Base-by-base conservation (phyloP, 495 filamentous ascomycete species). In the Cryomyces antarcticus region DNA sequence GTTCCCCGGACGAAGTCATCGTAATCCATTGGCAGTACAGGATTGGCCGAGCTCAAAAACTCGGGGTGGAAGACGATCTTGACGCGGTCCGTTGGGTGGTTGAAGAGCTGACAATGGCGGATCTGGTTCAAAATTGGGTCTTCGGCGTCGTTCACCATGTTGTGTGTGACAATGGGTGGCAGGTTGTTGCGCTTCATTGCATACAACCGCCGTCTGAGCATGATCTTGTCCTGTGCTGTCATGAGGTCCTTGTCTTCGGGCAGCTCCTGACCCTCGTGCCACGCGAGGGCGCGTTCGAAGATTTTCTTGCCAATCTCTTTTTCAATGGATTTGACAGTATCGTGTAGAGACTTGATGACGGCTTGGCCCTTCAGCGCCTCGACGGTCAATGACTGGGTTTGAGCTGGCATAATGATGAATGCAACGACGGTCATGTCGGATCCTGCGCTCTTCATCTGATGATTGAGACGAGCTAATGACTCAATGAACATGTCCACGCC, bases 401-500 rank as follows among this genome's bases (percentile, higher is more conserved):
- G 85, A 3, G 89, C 89, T 4, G 92, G 92, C 86, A 96, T 93
- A 57, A 97, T 95, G 54, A 97, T 81, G 56, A 97, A 97, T 11
- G 89, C 87, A n/a, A 97, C 92, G 17, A 97, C 80, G 0, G 89
- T 97, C 53, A 73, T 93, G 61, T 87, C 89, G 47, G 86, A 94
- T 12, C 82, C 80, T 27, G 73, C 62, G 42, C 62, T 58, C 68
- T 96, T 97, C 44, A 97, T 71, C 31, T 78, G 73, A 64, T 95
- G 87, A 62, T 97, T 96, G 50, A 97, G 66, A 31, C 89, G 80
- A 17, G 89, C 89, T 37, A 97, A 66, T 0, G 84, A 88, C 57
- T 97, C 89, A 52, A 97, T 89, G 57, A 94, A 97, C 89, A 97
- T 96, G 62, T 97, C 89, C 12, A 93, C 86, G 49, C 89, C 89